These are phyloP conservation scores for Ustulina deusta DNA, from an alignment of 2,329 filamentous ascomycete species.

Conservation along the genomic window DNA sequence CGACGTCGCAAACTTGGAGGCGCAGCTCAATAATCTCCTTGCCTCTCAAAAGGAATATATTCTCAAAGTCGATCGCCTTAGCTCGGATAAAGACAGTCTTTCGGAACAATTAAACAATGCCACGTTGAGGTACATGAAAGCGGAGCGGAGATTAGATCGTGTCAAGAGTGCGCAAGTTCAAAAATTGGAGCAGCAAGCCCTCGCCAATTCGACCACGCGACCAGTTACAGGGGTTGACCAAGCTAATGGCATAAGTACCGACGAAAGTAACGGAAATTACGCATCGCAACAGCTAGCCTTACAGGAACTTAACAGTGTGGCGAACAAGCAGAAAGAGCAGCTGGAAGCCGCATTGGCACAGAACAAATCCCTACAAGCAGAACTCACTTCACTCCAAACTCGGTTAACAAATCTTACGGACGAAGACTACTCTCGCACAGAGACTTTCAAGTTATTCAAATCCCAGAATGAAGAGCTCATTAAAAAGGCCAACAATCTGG, in stretches of 20 bases:
- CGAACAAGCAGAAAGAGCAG: slow-evolving; percentile 89
- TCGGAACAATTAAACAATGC: slow-evolving; percentile 89
- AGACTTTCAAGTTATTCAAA: slow-evolving; percentile 93
- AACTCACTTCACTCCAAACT: slow-evolving; percentile 79
- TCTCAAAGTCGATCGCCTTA: slow-evolving; percentile 79
- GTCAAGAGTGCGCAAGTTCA: slow-evolving; percentile 89
- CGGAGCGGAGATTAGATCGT: slow-evolving; percentile 93
- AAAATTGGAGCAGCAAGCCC: slow-evolving; percentile 90
- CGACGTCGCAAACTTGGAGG: slow-evolving; percentile 78
- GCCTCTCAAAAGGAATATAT: slow-evolving; percentile 85
- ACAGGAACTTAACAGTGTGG: slow-evolving; percentile 80
- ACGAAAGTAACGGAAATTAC: slow-evolving; percentile 66
- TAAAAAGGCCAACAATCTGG: slow-evolving; percentile 89
- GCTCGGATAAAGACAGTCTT: slow-evolving; percentile 83
- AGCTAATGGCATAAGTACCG: slow-evolving; percentile 67
- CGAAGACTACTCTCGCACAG: slow-evolving; percentile 92
- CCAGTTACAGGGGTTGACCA: slow-evolving; percentile 57
- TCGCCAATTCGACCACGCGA: slow-evolving; percentile 71
- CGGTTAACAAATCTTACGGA: slow-evolving; percentile 81
- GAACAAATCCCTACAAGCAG: slow-evolving; percentile 78
- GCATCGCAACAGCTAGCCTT: slow-evolving; percentile 80
- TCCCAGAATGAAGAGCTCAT: slow-evolving; percentile 92
- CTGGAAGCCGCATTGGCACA: slow-evolving; percentile 82
- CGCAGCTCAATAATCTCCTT: slow-evolving; percentile 78
- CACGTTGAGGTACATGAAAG: slow-evolving; percentile 91